Base-by-base conservation (phyloP, 1,284 basidiomycete genomes). In the Pterulicium gracile region DNA sequence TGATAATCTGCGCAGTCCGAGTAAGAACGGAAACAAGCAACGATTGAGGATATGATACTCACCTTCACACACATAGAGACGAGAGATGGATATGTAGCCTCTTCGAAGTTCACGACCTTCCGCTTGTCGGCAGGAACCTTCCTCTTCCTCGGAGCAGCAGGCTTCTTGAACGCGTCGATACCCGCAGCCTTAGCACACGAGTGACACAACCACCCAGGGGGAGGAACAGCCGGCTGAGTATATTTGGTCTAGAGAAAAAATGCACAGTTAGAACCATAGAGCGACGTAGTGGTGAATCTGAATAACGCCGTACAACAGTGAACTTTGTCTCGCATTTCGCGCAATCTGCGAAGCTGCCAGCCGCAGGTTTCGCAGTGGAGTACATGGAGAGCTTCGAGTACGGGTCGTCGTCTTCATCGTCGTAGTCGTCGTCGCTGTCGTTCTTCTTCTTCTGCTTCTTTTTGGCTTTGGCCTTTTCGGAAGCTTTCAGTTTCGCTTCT, bases 301-400 rank as follows among this genome's bases (percentile, higher is more conserved):
- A 27, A 10, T 4, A 12, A 53, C 21, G 14, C 70, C 88, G 50
- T 66, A 96, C 89, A 55, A 95, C 86, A 15, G 91, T 93, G 61
- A 97, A 97, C 55, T 82, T 77, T 49, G 84, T 83, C 45, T 73
- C 72, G 62, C 95, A 98, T 50, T 77, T 76, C 1, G 80, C 86
- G 56, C 95, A 98, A 14, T 74, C 69, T 55, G 84, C 82, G 49
- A 94, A 88, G 55, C 79, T 82, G 0, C 93, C 95, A 1, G 85
- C 72, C 1, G 79, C 69, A 2, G 86, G 87, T 50, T 84, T 81
- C 0, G 67, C 59, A 20, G 66, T 64, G 61, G 70, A 70, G 5
- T 68, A 63, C 58, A 69, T 80, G 4, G 82, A 79, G 19, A 82
- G 60, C 2, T 79, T 76, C 12, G 68, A 80, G 54, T 79, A 75